phyloP scores from a whole-genome alignment of 257 asterid genomes.

The Solanum clarkiae region DNA sequence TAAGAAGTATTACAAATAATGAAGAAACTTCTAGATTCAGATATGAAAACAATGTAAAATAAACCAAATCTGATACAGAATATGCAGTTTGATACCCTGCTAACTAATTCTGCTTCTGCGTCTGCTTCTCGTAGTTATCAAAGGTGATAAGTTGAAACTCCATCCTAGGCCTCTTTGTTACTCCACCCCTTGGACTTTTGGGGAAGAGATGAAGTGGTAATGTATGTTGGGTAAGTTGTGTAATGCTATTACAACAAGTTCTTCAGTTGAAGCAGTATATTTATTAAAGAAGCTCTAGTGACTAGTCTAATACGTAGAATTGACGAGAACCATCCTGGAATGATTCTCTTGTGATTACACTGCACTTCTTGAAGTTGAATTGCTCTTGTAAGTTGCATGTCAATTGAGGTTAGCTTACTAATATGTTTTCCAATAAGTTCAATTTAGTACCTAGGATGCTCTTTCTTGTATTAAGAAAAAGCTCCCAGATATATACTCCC shows the following conservation, averaged over 20 bases:
- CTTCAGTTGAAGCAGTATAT: not conserved
- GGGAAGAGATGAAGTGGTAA: not conserved
- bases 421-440: not conserved
- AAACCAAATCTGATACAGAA: not conserved
- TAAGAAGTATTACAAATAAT: not conserved
- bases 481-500: not conserved
- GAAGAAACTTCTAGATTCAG: not conserved
- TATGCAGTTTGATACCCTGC: not conserved
- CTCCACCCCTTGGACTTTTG: not conserved
- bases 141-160: not conserved
- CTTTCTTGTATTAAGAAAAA: not conserved
- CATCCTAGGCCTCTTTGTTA: not conserved
- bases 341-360: not conserved
- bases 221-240: not conserved
- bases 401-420: not conserved
- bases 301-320: not conserved
- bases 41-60: not conserved
- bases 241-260: not conserved
- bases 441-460: not conserved
- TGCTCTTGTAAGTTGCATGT: not conserved
- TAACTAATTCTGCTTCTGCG: too few relatives aligned
- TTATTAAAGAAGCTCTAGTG: not conserved
- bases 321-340: not conserved
- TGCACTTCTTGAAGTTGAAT: not conserved
- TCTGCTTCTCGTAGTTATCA: not conserved